Evolutionary conservation across 306 rosid genomes (phyloP).

Genomic region (Dryas alaskensis): DNA sequence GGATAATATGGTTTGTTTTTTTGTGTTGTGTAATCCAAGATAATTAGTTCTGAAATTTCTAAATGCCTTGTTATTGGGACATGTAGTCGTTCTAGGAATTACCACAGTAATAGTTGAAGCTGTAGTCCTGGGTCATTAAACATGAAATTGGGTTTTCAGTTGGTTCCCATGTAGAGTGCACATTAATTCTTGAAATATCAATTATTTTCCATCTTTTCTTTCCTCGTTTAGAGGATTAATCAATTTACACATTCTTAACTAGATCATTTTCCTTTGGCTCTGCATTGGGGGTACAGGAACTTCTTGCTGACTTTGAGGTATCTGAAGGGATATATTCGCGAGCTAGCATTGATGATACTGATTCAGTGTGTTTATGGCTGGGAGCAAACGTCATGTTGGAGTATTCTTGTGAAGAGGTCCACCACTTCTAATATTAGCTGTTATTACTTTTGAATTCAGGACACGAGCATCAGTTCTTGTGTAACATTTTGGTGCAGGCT

Average conservation of each 20-base stretch:
- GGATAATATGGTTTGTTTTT: background rate
- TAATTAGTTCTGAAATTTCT: background rate
- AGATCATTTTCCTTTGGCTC: constrained; percentile 16
- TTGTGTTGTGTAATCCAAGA: background rate
- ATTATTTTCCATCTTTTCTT: background rate
- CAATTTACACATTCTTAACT: background rate
- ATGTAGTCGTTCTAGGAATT: background rate
- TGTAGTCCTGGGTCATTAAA: background rate
- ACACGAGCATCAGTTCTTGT: constrained; percentile 5
- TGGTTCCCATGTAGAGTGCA: background rate
- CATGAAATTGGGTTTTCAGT: background rate
- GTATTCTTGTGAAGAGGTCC: constrained; percentile 86
- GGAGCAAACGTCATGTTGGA: constrained; percentile 94
- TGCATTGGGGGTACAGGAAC: constrained; percentile 48
- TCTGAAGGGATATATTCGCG: constrained; percentile 77
- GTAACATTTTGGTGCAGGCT: constrained; percentile 58
- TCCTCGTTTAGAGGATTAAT: constrained; percentile 1
- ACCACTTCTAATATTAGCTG: constrained; percentile 20
- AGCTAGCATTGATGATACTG: constrained; percentile 54
- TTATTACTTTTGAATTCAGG: constrained; percentile 11
- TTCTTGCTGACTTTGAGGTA: constrained; percentile 82
- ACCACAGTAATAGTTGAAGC: background rate
- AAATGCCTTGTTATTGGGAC: constrained; percentile 4
- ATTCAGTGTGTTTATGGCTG: constrained; percentile 82
- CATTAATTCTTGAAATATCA: background rate